Conservation (phyloP, 148 eudicot species). For the Heliamphora exappendiculata region DNA sequence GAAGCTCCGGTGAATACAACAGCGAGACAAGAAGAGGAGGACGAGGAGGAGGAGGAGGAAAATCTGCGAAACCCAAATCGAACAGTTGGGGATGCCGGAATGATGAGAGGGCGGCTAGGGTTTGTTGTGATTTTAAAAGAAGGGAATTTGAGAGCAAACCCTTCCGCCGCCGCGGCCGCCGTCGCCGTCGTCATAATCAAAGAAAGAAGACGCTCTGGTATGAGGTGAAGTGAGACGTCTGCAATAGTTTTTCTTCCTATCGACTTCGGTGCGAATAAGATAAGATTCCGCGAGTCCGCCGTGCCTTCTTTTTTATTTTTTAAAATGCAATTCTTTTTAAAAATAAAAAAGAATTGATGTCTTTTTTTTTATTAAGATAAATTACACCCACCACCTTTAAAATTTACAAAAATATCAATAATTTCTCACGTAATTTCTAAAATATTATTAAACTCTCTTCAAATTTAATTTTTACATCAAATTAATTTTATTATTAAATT, state of each 20-base stretch:
- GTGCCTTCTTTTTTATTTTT: too few relatives aligned
- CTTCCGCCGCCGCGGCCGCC: conserved; percentile 32
- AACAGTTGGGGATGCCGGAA: conserved; percentile 16
- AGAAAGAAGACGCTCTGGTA: background rate
- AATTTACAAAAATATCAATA: too few relatives aligned
- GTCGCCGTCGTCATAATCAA: background rate
- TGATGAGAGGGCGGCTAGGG: conserved; percentile 20
- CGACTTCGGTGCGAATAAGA: background rate
- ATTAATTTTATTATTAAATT: too few relatives aligned
- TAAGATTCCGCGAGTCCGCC: background rate
- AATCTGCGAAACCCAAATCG: conserved; percentile 17
- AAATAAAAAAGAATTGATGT: too few relatives aligned
- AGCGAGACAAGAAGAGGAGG: background rate
- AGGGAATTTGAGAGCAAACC: conserved; percentile 34
- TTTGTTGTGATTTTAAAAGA: conserved; percentile 29
- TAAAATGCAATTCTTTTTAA: too few relatives aligned
- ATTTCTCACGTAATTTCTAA: too few relatives aligned
- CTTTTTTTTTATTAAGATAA: too few relatives aligned
- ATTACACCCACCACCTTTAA: too few relatives aligned
- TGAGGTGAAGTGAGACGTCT: background rate
- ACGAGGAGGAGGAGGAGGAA: conserved; percentile 6
- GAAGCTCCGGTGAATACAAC: conserved; percentile 18
- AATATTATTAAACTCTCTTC: too few relatives aligned
- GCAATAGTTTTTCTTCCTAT: too few relatives aligned
- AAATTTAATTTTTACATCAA: too few relatives aligned